Percentiles rank a stretch among this genome's conserved stretches.
Evolutionary conservation across 768 basidiomycete species (phyloP).

Genomic region (Mycena sanguinolenta): DNA sequence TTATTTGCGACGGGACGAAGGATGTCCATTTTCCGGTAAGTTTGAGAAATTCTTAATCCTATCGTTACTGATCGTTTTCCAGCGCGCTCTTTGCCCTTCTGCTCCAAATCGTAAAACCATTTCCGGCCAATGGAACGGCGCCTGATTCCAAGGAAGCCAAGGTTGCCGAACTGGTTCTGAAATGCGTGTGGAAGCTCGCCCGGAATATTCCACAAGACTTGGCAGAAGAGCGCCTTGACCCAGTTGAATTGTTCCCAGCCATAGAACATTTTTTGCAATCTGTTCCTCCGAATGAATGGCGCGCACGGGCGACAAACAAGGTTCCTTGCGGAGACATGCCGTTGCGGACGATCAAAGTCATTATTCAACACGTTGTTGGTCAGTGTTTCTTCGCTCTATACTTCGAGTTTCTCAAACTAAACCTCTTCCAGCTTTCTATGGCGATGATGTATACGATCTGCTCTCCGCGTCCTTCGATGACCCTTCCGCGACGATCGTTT

Average conservation of each 20-base stretch:
- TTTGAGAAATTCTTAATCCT: slow-evolving; percentile 20
- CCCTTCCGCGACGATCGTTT: slow-evolving; percentile 97
- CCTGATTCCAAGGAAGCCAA: slow-evolving; percentile 86
- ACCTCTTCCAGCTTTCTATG: slow-evolving; percentile 74
- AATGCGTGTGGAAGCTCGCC: slow-evolving; percentile 98
- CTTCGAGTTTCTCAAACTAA: slow-evolving; percentile 23
- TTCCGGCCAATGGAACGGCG: slow-evolving; percentile 79
- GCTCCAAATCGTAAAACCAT: slow-evolving; percentile 86
- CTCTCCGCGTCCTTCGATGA: slow-evolving; percentile 93
- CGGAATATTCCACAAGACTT: slow-evolving; percentile 95
- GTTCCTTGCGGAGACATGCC: slow-evolving; percentile 99
- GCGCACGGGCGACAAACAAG: slow-evolving; percentile 89
- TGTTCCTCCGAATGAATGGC: slow-evolving; percentile 96
- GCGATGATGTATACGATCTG: slow-evolving; percentile 91
- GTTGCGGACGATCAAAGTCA: slow-evolving; percentile 95
- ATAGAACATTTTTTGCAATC: slow-evolving; percentile 95
- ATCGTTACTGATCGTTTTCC: slow-evolving; percentile 27
- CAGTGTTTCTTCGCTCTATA: slow-evolving; percentile 50
- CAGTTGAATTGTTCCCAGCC: slow-evolving; percentile 90
- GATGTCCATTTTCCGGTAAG: slow-evolving; percentile 93
- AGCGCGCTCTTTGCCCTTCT: slow-evolving; percentile 87
- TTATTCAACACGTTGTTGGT: slow-evolving; percentile 98
- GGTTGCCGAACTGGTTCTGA: slow-evolving; percentile 92
- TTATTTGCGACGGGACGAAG: slow-evolving; percentile 91
- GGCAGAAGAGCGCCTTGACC: slow-evolving; percentile 81